Evolutionary conservation across 2,329 filamentous ascomycete genomes (phyloP).

Genomic region (Sporothrix luriei): DNA sequence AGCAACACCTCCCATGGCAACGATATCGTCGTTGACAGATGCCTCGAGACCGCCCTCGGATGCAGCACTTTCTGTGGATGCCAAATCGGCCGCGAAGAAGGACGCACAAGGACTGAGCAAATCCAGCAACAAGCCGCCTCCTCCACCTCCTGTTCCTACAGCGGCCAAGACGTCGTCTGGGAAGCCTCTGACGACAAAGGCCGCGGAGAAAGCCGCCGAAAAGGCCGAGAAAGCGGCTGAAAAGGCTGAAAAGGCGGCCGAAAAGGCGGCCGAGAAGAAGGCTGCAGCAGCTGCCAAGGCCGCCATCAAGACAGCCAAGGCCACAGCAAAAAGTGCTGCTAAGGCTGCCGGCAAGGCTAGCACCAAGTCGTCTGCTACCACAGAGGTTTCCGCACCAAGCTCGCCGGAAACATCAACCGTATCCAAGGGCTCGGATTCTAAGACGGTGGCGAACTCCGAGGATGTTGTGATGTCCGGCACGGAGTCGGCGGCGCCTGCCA

Average conservation of each 20-base stretch:
- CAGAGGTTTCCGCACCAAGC: not conserved
- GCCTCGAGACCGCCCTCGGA: conserved; percentile 2
- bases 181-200: conserved; percentile 40
- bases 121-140: conserved; percentile 34
- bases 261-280: conserved; percentile 28
- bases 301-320: conserved; percentile 33
- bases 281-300: conserved; percentile 32
- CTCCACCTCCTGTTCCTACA: conserved; percentile 35
- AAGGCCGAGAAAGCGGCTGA: conserved; percentile 31
- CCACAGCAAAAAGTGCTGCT: conserved; percentile 26
- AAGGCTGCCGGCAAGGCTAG: conserved; percentile 28
- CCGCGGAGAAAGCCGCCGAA: conserved; percentile 26
- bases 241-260: conserved; percentile 21
- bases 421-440: conserved; percentile 32
- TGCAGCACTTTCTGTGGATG: not conserved
- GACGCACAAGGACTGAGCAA: conserved; percentile 29
- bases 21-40: not conserved
- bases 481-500: conserved; percentile 27
- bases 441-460: conserved; percentile 38
- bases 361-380: conserved; percentile 1
- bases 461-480: conserved; percentile 37
- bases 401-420: not conserved
- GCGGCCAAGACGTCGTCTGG: conserved; percentile 40
- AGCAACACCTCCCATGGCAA: conserved; percentile 7
- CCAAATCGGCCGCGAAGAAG: conserved; percentile 23